Base-by-base conservation (phyloP, 768 basidiomycete genomes). In the Lentinula boryana region DNA sequence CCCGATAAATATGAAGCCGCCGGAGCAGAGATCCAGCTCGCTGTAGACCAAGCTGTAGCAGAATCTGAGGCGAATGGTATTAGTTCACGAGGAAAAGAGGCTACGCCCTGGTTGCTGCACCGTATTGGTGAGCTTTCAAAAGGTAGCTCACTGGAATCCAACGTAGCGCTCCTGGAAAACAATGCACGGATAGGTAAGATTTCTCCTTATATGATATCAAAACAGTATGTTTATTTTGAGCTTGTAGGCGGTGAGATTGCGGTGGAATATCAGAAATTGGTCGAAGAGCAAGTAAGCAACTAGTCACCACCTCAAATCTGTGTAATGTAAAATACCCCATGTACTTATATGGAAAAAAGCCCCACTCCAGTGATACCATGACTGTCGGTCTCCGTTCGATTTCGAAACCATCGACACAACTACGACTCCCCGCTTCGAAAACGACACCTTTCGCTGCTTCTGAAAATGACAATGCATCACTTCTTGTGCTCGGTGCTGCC, bases 71-170 rank as follows among this genome's bases (percentile, higher is more conserved):
- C 82, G 61, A 88, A 87, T 63, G 93, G 95, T 2, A 76, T 96
- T 50, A 88, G 82, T 67, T 84, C 78, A 66, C 76, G 80, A 16
- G 97, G 97, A 2, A 98, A 97, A 66, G 91, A 93, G 62, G 94
- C 84, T 5, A 99, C 97, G 1, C 97, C 97, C 6, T 98, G 96
- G 96, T 76, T 99, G 9, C 77, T 99, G 33, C 78, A 80, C 48
- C 85, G 96, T 33, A 87, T 98, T 1, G 81, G 81, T 15, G 89
- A 96, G 69, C 77, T 98, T 52, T 93, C 90, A 0, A 68, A 81
- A 35, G 93, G 93, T 2, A 78, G 78, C 62, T 93, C 93, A 5
- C 74, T 97, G 56, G 75, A 79, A 7, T 70, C 75, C 80, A 97
- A 99, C 75, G 80, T 96, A 58, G 95, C 93, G 2, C 76, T 98